phyloP scores from a whole-genome alignment of 2,329 filamentous ascomycete genomes.

The Lachnellula cervina region DNA sequence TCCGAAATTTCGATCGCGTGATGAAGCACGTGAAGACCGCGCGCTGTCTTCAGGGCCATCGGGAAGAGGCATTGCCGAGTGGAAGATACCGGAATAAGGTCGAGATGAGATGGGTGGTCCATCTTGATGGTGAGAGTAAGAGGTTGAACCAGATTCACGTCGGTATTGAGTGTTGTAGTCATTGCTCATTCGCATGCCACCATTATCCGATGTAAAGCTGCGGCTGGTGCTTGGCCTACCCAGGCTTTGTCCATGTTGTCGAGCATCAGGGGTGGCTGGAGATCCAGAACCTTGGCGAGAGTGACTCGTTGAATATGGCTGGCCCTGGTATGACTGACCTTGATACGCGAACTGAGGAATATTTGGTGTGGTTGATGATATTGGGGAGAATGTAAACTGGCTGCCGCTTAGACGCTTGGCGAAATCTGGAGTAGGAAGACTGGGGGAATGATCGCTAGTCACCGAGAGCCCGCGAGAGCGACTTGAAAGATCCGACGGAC shows the following conservation, averaged over 20 bases:
- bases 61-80: constrained; percentile 77
- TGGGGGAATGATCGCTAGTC: constrained; percentile 58
- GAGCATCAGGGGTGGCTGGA: constrained; percentile 52
- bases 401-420: constrained; percentile 56
- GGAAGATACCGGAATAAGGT: constrained; percentile 74
- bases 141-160: constrained; percentile 53
- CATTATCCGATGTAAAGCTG: constrained; percentile 50
- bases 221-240: constrained; percentile 55
- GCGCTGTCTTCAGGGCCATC: constrained; percentile 55
- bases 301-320: constrained; percentile 44
- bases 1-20: constrained; percentile 47
- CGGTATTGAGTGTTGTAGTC: constrained; percentile 41
- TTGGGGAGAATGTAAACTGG: constrained; percentile 58
- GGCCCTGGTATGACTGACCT: constrained; percentile 53
- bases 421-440: constrained; percentile 62
- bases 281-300: constrained; percentile 53
- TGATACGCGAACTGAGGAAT: constrained; percentile 48
- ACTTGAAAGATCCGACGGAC: constrained; percentile 27
- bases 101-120: constrained; percentile 23
- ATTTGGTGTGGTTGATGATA: constrained; percentile 39
- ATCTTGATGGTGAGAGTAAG: constrained; percentile 38
- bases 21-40: constrained; percentile 55
- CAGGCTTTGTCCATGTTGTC: constrained; percentile 23
- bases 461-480: constrained; percentile 56
- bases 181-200: constrained; percentile 46